phyloP scores from a whole-genome alignment of 2,329 filamentous ascomycete species.

The Sporothrix variecibatus region DNA sequence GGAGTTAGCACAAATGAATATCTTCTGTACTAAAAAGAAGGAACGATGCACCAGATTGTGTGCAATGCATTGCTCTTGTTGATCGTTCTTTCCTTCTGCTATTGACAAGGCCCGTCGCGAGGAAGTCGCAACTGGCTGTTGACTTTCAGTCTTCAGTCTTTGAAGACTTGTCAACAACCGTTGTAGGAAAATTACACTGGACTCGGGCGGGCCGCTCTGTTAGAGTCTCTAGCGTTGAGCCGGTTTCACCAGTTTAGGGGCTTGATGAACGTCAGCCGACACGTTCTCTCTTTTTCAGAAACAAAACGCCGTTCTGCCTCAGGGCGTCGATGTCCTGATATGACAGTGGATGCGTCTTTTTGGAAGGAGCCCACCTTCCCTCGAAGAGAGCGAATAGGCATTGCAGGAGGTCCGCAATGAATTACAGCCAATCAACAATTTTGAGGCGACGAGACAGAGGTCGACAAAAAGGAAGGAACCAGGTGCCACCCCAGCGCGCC shows the following conservation, averaged over 20 bases:
- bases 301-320: not conserved
- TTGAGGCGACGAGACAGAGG: slow-evolving; percentile 8
- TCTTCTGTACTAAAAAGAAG: not conserved
- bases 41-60: not conserved
- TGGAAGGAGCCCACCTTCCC: not conserved
- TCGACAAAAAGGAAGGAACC: slow-evolving; percentile 2
- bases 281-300: not conserved
- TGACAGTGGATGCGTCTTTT: not conserved
- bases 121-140: slow-evolving; percentile 3
- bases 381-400: not conserved
- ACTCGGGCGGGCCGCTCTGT: not conserved
- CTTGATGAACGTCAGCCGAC: not conserved
- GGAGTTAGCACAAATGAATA: not conserved
- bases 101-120: not conserved
- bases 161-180: not conserved
- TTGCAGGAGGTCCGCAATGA: not conserved
- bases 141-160: not conserved
- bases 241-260: not conserved
- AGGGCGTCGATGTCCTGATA: not conserved
- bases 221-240: not conserved
- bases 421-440: slow-evolving; percentile 17
- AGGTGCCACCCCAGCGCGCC: not conserved
- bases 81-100: not conserved
- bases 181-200: not conserved
- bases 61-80: not conserved